Conservation (phyloP, 2,329 filamentous ascomycete species). For the Fusarium ambrosium region DNA sequence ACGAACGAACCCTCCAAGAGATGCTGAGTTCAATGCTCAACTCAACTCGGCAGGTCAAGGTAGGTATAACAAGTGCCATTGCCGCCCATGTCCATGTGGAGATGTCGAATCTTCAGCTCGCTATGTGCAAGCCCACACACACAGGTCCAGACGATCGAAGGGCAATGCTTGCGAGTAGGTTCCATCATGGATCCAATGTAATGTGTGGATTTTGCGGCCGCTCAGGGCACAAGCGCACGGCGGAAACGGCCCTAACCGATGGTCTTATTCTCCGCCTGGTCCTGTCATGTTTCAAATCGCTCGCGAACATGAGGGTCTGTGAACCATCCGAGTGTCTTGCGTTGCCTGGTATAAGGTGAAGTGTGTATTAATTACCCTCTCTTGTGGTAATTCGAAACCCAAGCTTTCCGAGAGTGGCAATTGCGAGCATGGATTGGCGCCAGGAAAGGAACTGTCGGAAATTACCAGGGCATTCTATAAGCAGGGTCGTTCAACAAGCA, state of each 20-base stretch:
- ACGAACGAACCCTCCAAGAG: neutral
- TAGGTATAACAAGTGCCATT: constrained; percentile 9
- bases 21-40: constrained; percentile 16
- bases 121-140: constrained; percentile 16
- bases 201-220: neutral
- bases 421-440: constrained; percentile 15
- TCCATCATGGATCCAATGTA: neutral
- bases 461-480: constrained; percentile 25
- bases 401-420: constrained; percentile 30
- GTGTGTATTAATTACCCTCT: constrained; percentile 4
- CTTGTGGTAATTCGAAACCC: constrained; percentile 23
- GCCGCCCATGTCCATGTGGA: constrained; percentile 11
- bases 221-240: constrained; percentile 1
- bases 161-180: neutral
- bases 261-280: constrained; percentile 5
- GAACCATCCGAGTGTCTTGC: constrained; percentile 1
- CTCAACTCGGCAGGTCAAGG: neutral
- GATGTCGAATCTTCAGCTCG: constrained; percentile 31
- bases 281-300: constrained; percentile 18
- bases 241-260: constrained; percentile 18
- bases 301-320: constrained; percentile 22
- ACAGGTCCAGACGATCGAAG: neutral
- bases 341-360: constrained; percentile 1
- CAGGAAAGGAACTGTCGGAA: constrained; percentile 27
- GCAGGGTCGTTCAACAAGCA: neutral